Conservation (phyloP, 2,329 filamentous ascomycete genomes). For the Sclerotiophoma versabilis region DNA sequence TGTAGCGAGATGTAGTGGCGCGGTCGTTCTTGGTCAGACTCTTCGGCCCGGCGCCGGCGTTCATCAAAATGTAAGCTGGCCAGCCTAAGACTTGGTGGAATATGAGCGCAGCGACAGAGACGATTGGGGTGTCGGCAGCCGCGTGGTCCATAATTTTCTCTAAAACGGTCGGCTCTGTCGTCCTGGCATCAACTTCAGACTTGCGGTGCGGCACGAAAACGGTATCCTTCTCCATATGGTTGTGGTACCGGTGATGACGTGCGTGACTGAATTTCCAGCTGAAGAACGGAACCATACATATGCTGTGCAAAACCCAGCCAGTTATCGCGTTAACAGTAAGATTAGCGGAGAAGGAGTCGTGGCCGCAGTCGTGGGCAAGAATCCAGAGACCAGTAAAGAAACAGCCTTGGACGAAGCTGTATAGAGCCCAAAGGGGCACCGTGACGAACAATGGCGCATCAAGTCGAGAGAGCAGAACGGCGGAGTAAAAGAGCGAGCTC, state of each 20-base stretch:
- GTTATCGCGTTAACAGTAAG: slow-evolving; percentile 65
- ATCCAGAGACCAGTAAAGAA: slow-evolving; percentile 72
- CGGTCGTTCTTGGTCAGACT: slow-evolving; percentile 25
- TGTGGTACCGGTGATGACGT: slow-evolving; percentile 73
- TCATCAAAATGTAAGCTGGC: slow-evolving; percentile 69
- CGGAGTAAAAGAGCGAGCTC: slow-evolving; percentile 26
- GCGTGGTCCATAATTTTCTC: slow-evolving; percentile 46
- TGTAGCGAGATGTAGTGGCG: slow-evolving; percentile 16
- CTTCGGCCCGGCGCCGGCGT: slow-evolving; percentile 47
- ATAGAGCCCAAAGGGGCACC: slow-evolving; percentile 58
- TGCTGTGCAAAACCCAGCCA: slow-evolving; percentile 71
- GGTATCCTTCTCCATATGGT: slow-evolving; percentile 71
- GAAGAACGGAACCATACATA: slow-evolving; percentile 73
- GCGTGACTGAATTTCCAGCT: slow-evolving; percentile 75
- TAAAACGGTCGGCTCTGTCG: slow-evolving; percentile 14
- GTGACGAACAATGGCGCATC: slow-evolving; percentile 25
- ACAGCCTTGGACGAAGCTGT: slow-evolving; percentile 70
- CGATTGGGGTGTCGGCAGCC: slow-evolving; percentile 67
- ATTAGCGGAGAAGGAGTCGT: slow-evolving; percentile 70
- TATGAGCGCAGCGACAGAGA: slow-evolving; percentile 62
- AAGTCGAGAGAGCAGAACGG: slow-evolving; percentile 18
- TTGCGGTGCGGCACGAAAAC: slow-evolving; percentile 47
- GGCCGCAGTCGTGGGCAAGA: slow-evolving; percentile 74
- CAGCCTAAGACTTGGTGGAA: slow-evolving; percentile 70
- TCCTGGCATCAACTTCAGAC: slow-evolving; percentile 11